Base-by-base conservation (phyloP, 2,329 filamentous ascomycete genomes). In the Trichophyton verrucosum region DNA sequence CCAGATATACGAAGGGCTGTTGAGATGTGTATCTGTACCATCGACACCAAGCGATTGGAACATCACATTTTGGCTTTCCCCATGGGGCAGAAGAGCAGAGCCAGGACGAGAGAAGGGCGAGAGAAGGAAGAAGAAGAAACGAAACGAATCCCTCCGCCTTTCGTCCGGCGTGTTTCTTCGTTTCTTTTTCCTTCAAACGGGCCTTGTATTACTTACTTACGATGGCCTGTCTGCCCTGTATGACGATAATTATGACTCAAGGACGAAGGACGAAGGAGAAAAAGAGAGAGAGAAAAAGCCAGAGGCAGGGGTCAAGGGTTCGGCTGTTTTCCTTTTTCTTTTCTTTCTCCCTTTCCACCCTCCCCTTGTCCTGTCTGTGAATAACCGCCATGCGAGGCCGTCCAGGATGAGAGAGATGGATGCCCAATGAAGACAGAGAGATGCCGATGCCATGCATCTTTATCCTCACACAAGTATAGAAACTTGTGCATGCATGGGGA, bases 241-340 rank as follows among this genome's bases (percentile, higher is more conserved):
- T 36, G 33, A 36, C 17, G 40, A 8, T 6, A 2, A 20, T 8
- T 33, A 53, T 53, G 49, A 53, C 49, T 53, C 49, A 53, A 53
- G 49, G n/a, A 13, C 46, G 58, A 13, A 38, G 33, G 11, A 13
- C 8, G 9, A 38, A 38, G 33, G 13, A 30, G 33, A 3, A 13
- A 38, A 13, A 11, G 13, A 13, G 27, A 9, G 33, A 13, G 2
- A 11, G 24, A n/a, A 13, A 36, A 1, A 27, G 3, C 9, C 8
- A 38, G 33, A 36, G 17, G 20, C 40, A 33, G 13, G 49, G 49
- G 49, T 53, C 49, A 53, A 30, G 49, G 49, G 22, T 44, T 47
- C n/a, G 59, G 58, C 58, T 58, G 57, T 57, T 63, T 58, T 44
- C 38, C 60, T 59, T 46, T 58, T 61, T 58, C 30, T 15, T n/a